Base-by-base conservation (phyloP, 805 yeast genomes). In the Yamadazyma laniorum region DNA sequence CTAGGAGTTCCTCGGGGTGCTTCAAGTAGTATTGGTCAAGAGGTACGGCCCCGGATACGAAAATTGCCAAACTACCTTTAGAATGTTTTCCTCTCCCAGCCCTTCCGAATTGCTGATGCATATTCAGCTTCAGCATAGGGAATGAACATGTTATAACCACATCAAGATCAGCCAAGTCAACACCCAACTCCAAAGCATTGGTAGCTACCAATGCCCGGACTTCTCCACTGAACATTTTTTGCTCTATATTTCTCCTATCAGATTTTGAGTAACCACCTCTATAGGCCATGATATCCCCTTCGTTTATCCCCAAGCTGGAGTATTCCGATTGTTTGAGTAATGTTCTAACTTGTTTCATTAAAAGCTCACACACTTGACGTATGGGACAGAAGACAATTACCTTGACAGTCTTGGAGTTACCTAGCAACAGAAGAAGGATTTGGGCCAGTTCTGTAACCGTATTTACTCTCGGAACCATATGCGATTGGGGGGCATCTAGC, bases 81-180 rank as follows among this genome's bases (percentile, higher is more conserved):
- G 72, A 54, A 25, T 51, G 36, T 36, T 75, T 77, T 47, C 96
- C 79, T 57, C 99, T 72, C 13, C 99, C 99, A 0, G 96, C 98
- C 53, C 99, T 74, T 25, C 99, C 99, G 66, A 93, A 83, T 55
- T 93, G 99, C 61, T 93, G 99, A 50, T 90, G 87, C 55, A 93
- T 77, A 44, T 88, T 88, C 34, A 95, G 81, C 42, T 89, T 72
- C 37, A 95, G 85, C 15, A 79, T 66, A 0, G 99, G 99, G 46
- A 93, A 93, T 0, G 98, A 98, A 53, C 95, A 87, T 65, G 89
- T 79, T 2, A 93, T 63, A 0, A 90, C 98, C 0, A 95, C 89
- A 59, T 93, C 99, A 32, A 93, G 66, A 11, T 84, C 85, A 34
- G 98, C 95, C 44, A 93, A 84, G 67, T 93, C 99, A 35, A 93